Base-by-base conservation (phyloP, 306 rosid species). In the Clitoria ternatea region DNA sequence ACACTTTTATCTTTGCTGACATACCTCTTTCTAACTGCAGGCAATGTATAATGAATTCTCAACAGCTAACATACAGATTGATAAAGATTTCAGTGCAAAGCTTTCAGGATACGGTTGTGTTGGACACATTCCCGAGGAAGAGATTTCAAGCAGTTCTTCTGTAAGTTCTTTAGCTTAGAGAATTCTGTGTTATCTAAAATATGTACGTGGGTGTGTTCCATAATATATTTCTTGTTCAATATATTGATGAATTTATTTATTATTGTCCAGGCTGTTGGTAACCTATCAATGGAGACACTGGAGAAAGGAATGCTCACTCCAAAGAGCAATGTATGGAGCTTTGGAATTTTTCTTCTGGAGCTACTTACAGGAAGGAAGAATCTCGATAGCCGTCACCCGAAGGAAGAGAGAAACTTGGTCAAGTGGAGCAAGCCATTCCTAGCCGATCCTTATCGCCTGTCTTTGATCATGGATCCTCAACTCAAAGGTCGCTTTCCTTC, bases 21-120 rank as follows among this genome's bases (percentile, higher is more conserved):
- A 62, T 36, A 22, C 26, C 40, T 20, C 66, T 63, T 37, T 69
- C 24, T 87, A 49, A 78, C 64, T 69, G 27, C 90, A 95, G 99
- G 99, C 99, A 19, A 95, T 95, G 99, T 95, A 87, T 85, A 91
- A 89, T 71, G 99, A 95, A 66, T 91, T 91, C 80, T 95, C 96
- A 14, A 95, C 96, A 9, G 83, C 96, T 72, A 95, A 84, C 84
- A 89, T 95, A 78, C 99, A 95, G 77, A 85, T 95, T 13, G 99
- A 95, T 85, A 95, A 95, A 82, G 97, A 95, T 84, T 95, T 95
- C 71, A 91, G 96, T 53, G 99, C 99, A n/a, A 95, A 95, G 86
- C 99, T 95, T 64, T 95, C 99, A 5, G 99, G 99, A 66, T 95
- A 95, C 61, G 99, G 99, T 69, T 95, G 97, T 63, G 96, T 89